Base-by-base conservation (phyloP, 257 asterid genomes). In the Nicotiana noctiflora region DNA sequence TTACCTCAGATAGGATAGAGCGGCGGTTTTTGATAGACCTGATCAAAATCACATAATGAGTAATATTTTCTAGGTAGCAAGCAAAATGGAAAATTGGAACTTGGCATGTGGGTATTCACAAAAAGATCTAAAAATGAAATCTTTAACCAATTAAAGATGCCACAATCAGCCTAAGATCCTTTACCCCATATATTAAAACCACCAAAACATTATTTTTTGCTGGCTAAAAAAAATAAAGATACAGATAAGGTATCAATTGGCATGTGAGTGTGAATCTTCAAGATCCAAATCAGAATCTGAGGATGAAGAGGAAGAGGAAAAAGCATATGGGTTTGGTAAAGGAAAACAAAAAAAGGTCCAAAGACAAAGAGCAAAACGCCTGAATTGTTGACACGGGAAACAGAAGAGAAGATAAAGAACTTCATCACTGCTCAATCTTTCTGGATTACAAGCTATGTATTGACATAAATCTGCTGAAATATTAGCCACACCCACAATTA, bases 391-490 rank as follows among this genome's bases (percentile, higher is more conserved):
- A 76, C 92, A 89, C 34, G 98, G 98, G 86, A 91, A 86, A 83
- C 92, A 90, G 83, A 90, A 94, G 75, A 94, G 86, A 82, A 93
- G 97, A 84, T 85, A 87, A 53, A 94, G 92, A 57, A 89, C 94
- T 82, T 92, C 92, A 56, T 94, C 92, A 86, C 85, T 82, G 88
- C 89, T 88, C 57, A 94, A 88, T 66, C 88, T 87, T 84, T 94
- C 97, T 0, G 98, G 98, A 46, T 94, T 94, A 90, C 98, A 94
- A 2, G 97, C 95, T 75, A 94, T 77, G 93, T 89, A 91, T 84
- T 94, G 98, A 65, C 92, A 94, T 2, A 86, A 87, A 32, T 90
- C 80, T 3, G 97, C 98, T 51, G 98, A 94, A 10, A 89, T 79
- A 86, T 84, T 89, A 1, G 97, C 98, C 79, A 94, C 98, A 53